Evolutionary conservation across 2,329 filamentous ascomycete species (phyloP), one percentile per base, ranked within the genome.

Genomic region (Sporothrix inflata): DNA sequence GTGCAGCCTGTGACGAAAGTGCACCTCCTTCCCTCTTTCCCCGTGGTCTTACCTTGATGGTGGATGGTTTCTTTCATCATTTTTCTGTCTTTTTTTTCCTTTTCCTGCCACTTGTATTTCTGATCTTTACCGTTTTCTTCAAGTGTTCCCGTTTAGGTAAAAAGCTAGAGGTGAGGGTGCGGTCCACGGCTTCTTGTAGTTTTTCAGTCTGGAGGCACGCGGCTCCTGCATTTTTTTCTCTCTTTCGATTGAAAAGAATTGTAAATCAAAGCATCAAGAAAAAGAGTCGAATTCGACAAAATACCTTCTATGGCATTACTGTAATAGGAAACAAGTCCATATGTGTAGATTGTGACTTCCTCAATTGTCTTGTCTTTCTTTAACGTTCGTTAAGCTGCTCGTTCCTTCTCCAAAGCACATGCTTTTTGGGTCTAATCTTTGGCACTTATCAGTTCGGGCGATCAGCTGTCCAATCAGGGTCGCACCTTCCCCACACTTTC

Each of bases 401-500:
- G 63, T 19, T 49, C 63, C 45, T 67, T 49, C 63, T 47, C 40
- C 27, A 38, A 49, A 51, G 65, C 72, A 70, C 69, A 74, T 70
- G 73, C 67, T 57, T 71, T 69, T 63, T 67, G 42, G 14, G 42
- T 34, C 42, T 66, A 49, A 34, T 49, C 24, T 49, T 19, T 66
- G 42, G 24, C 9, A 40, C 63, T 67, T 67, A 67, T 67, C 63
- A 67, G 63, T 67, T 65, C 19, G 63, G 27, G 24, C 40, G 42
- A 9, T 7, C 27, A 38, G n/a, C 21, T 21, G 40, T 42, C 74
- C 74, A 75, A 75, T 75, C 73, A 75, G 61, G 16, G 34, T 19
- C 14, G 24, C 42, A n/a, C 63, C 65, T 77, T 76, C 77, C 74
- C 77, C 77, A 76, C 77, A 77, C 76, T 78, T 78, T 78, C 77